Percentiles rank a stretch among this genome's conserved stretches.
Conservation (phyloP, 352 stramenopile species). For the Pythium apleroticum region DNA sequence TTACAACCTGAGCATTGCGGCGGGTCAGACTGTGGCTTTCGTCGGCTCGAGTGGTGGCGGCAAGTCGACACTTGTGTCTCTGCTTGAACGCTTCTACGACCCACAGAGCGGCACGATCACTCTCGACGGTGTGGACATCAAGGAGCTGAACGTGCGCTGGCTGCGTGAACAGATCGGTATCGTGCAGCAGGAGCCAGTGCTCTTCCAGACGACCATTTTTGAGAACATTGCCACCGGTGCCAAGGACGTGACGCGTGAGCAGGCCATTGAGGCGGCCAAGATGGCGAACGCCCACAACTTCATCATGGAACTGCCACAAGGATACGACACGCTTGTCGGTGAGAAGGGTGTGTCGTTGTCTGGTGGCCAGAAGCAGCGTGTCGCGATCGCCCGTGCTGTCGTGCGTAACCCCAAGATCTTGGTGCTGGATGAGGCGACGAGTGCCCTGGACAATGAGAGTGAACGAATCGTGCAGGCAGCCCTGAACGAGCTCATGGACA, state of each 20-base stretch:
- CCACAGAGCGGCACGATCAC: constrained; percentile 51
- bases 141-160: constrained; percentile 56
- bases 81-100: constrained; percentile 87
- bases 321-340: constrained; percentile 29
- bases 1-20: constrained; percentile 54
- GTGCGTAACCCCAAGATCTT: constrained; percentile 45
- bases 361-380: constrained; percentile 1
- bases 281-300: constrained; percentile 17
- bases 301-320: constrained; percentile 32
- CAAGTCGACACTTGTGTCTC: constrained; percentile 19
- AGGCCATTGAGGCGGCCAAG: constrained; percentile 9
- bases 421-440: constrained; percentile 49
- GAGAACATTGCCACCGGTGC: constrained; percentile 76
- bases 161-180: constrained; percentile 30
- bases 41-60: constrained; percentile 17
- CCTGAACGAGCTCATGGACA: constrained; percentile 28
- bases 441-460: constrained; percentile 43
- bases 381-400: constrained; percentile 21
- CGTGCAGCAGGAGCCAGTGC: constrained; percentile 66
- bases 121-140: constrained; percentile 65
- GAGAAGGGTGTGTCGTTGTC: constrained; percentile 1
- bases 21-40: constrained; percentile 6
- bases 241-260: constrained; percentile 1
- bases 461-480: constrained; percentile 51
- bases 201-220: constrained; percentile 76